Conservation (phyloP, 2,329 filamentous ascomycete genomes). For the Ampelomyces quisqualis region DNA sequence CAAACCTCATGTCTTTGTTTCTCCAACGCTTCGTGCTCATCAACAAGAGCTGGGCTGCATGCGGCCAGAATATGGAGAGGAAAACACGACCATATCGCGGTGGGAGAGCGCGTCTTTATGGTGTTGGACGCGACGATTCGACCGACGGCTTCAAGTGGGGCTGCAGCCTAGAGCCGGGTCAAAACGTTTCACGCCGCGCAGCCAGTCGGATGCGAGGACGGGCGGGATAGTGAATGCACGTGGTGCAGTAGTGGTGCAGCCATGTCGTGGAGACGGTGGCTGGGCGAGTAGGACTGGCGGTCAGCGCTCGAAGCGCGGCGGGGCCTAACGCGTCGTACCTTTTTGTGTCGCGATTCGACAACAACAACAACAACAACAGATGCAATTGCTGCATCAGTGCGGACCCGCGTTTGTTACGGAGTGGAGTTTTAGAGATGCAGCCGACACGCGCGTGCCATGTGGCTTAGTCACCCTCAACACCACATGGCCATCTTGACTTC, state of each 20-base stretch:
- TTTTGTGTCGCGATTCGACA: conserved; percentile 32
- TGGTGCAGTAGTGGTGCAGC: conserved; percentile 37
- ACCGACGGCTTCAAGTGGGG: conserved; percentile 22
- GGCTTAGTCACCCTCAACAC: conserved; percentile 22
- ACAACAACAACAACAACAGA: conserved; percentile 31
- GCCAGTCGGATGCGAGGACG: conserved; percentile 25
- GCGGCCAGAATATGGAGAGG: conserved; percentile 34
- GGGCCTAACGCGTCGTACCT: conserved; percentile 21
- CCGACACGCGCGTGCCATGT: conserved; percentile 17
- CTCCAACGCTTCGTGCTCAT: conserved; percentile 16
- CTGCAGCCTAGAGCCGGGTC: conserved; percentile 30
- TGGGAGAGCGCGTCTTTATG: conserved; percentile 42
- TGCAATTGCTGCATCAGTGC: conserved; percentile 19
- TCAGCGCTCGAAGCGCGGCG: conserved; percentile 21
- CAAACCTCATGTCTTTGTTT: conserved; percentile 28
- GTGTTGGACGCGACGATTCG: conserved; percentile 45
- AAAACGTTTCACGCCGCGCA: conserved; percentile 34
- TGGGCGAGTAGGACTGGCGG: conserved; percentile 32
- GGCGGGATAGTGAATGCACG: conserved; percentile 20
- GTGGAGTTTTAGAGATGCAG: conserved; percentile 26
- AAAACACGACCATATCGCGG: conserved; percentile 47
- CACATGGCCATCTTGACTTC: conserved; percentile 19
- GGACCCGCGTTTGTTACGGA: conserved; percentile 21
- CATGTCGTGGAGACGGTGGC: conserved; percentile 25
- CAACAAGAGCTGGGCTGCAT: conserved; percentile 26